Evolutionary conservation across 192 early-diverging fungal species (phyloP), one percentile per base, ranked within the genome.

Genomic region (Spizellomyces sp.): DNA sequence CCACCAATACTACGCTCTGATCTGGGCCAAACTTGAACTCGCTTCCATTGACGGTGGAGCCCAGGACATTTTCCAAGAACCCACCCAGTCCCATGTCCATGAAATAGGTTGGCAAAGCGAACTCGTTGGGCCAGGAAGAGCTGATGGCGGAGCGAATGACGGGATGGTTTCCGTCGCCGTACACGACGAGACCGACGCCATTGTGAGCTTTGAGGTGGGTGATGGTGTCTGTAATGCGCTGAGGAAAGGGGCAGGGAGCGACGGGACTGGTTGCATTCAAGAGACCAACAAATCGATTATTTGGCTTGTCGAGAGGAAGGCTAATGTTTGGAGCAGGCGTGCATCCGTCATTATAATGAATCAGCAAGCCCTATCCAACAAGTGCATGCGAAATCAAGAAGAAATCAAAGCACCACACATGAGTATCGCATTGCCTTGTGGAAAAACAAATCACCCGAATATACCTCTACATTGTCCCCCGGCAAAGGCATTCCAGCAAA

Each of bases 321-420:
- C 58, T 14, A 70, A 47, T 10, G 21, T n/a, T 22, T 6, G 58
- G 14, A 2, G 57, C 42, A 0, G 58, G 47, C 22, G 45, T 12
- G 68, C 68, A 70, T 9, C 68, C 68, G 46, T 70, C 47, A 12
- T 45, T 59, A 43, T 70, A 70, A 45, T 70, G 55, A 15, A 70
- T 45, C 59, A 70, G 46, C 15, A 61, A 4, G 42, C 68, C 68
- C 68, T 70, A 42, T 7, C 0, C 27, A 36, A 36, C 27, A 36
- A 36, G 3, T 36, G 27, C 27, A n/a, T n/a, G n/a, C n/a, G n/a
- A n/a, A n/a, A n/a, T n/a, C n/a, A n/a, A n/a, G n/a, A n/a, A n/a
- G n/a, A n/a, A n/a, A n/a, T n/a, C n/a, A 36, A 36, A 36, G 27
- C 27, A 36, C 3, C 27, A 36, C 0, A 36, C 27, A 36, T 36